phyloP scores from a whole-genome alignment of 805 yeast species.

The Priceomyces fermenticarens region DNA sequence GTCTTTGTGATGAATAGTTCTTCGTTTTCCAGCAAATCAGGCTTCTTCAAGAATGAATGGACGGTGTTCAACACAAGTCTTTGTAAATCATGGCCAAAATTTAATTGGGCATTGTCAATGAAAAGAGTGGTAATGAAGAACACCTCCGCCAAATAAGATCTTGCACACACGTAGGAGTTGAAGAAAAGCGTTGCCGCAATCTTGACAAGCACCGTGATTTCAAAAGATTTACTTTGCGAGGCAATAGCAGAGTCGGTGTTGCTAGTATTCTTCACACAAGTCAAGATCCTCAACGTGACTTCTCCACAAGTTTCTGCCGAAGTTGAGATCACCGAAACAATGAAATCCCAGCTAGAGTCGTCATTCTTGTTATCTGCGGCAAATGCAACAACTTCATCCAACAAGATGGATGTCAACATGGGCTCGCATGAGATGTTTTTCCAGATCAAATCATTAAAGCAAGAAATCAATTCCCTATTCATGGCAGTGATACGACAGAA shows the following conservation, averaged over 20 bases:
- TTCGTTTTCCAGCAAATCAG: conserved; percentile 40
- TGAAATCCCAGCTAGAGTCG: conserved; percentile 62
- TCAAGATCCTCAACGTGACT: conserved; percentile 55
- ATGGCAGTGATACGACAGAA: conserved; percentile 57
- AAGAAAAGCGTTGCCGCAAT: conserved; percentile 65
- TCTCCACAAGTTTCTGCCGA: conserved; percentile 71
- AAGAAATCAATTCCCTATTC: conserved; percentile 46
- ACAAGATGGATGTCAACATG: conserved; percentile 50
- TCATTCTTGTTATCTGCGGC: conserved; percentile 78
- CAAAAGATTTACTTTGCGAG: conserved; percentile 57
- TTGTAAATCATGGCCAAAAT: conserved; percentile 60
- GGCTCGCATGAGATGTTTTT: conserved; percentile 60
- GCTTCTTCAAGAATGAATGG: conserved; percentile 64
- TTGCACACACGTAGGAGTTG: conserved; percentile 60
- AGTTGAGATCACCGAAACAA: conserved; percentile 65
- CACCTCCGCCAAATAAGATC: conserved; percentile 68
- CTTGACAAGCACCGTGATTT: conserved; percentile 63
- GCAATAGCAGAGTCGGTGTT: conserved; percentile 38
- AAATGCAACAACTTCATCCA: conserved; percentile 72
- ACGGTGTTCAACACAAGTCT: conserved; percentile 62
- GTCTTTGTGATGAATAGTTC: conserved; percentile 44
- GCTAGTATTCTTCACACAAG: conserved; percentile 51
- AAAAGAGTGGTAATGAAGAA: conserved; percentile 63
- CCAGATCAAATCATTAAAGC: conserved; percentile 66
- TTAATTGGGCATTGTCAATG: conserved; percentile 49